A percentile compares a stretch with the other conserved stretches of the same genome.
Conservation (phyloP, 306 rosid species). For the Clitoria ternatea region DNA sequence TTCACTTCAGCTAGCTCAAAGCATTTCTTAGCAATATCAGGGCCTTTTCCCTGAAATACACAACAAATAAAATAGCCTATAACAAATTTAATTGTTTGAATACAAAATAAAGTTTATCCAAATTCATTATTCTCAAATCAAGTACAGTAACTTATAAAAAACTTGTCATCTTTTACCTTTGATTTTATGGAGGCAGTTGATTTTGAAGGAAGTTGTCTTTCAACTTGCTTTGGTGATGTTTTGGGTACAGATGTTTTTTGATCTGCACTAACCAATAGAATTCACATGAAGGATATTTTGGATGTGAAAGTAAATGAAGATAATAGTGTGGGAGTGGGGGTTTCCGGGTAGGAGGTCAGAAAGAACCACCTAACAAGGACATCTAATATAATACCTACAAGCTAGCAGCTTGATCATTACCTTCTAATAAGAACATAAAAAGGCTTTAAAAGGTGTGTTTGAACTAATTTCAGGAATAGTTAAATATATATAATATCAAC, state of each 20-base stretch:
- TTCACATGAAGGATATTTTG: slow-evolving; percentile 9
- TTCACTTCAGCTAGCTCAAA: slow-evolving; percentile 63
- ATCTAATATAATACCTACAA: background rate
- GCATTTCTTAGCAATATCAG: slow-evolving; percentile 28
- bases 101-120: slow-evolving; percentile 2
- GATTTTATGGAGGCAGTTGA: slow-evolving; percentile 32
- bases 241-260: slow-evolving; percentile 31
- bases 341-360: background rate
- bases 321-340: background rate
- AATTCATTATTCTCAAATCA: slow-evolving; percentile 4
- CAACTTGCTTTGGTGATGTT: slow-evolving; percentile 41
- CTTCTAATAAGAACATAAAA: background rate
- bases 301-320: background rate
- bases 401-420: background rate
- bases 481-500: background rate
- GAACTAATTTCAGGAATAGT: background rate
- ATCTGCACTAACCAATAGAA: slow-evolving; percentile 37
- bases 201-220: slow-evolving; percentile 41
- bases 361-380: background rate
- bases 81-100: background rate
- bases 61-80: slow-evolving; percentile 7
- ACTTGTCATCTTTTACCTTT: slow-evolving; percentile 40
- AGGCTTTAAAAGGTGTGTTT: background rate
- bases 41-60: slow-evolving; percentile 45
- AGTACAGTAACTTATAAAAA: background rate